Evolutionary conservation across 495 filamentous ascomycete species (phyloP), one percentile per base, ranked within the genome.

Genomic region (Ramalina intermedia): DNA sequence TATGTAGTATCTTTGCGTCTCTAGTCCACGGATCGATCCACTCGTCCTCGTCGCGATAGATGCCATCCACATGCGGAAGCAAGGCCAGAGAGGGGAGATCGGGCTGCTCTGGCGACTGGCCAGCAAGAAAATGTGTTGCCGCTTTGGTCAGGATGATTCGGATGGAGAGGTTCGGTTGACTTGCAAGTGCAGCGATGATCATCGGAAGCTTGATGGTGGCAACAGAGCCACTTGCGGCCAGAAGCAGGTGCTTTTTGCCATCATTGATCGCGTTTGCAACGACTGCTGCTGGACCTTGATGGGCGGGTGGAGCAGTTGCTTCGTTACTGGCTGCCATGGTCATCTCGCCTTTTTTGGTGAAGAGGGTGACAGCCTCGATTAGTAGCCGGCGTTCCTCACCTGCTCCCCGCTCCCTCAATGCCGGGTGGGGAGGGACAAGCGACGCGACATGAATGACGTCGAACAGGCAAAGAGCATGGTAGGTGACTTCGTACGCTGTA

Each of bases 151-250:
- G 67, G 52, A 95, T 65, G 48, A 95, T 68, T 29, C 85, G 83
- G 60, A 95, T 83, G 26, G 81, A 82, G 37, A 94, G 72, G 50
- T 74, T 71, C 29, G 61, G 54, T 59, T 77, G 59, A n/a, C 60
- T 50, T 45, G 70, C 66, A 6, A 95, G 72, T 1, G 77, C 63
- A 11, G 67, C 47, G 43, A 83, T 60, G 47, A 95, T 87, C 48
- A 73, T 70, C 6, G 84, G 84, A 24, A 96, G 73, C 58, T 96
- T 96, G 65, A 95, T 91, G 8, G 87, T 87, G 41, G 89, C 90
- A 35, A 95, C 87, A 17, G 76, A 81, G 36, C 86, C 80, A 38
- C 75, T 79, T 18, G 81, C 82, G 41, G 82, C 84, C 39, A 95
- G 75, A 17, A 95, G 78, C 14, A 95, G 72, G 62, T 96, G 85